These are phyloP conservation scores for Quercus robur DNA, from an alignment of 306 rosid species.

Conservation along the genomic window DNA sequence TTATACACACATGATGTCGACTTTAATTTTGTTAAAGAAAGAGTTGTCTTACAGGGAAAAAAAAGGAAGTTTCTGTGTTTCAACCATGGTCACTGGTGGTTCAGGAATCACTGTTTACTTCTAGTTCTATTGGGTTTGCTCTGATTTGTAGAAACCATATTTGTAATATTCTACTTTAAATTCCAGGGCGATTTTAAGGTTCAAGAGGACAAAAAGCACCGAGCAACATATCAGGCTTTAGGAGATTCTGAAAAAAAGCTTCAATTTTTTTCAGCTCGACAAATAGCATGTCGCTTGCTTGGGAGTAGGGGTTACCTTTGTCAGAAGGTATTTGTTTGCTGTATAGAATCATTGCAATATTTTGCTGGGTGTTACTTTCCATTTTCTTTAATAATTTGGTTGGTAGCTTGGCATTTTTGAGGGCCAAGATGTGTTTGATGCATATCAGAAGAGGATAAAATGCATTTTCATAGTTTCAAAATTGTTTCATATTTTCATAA, in stretches of 20 bases:
- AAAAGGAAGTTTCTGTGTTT: background rate
- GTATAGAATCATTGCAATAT: background rate
- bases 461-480: background rate
- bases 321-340: conserved; percentile 60
- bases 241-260: conserved; percentile 76
- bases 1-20: background rate
- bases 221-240: conserved; percentile 71
- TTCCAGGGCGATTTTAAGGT: conserved; percentile 59
- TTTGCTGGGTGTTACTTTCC: background rate
- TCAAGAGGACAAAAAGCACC: conserved; percentile 80
- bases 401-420: background rate
- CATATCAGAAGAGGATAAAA: background rate
- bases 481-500: background rate
- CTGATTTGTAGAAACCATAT: background rate
- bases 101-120: background rate
- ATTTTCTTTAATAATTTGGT: background rate
- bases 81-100: background rate
- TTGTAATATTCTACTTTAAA: background rate
- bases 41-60: background rate
- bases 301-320: conserved; percentile 95
- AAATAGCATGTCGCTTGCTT: conserved; percentile 89
- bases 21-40: background rate
- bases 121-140: background rate
- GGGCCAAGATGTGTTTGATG: background rate
- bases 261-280: conserved; percentile 82